Evolutionary conservation across 106 monocot genomes (phyloP), one percentile per base, ranked within the genome.

Genomic region (Phalaenopsis equestris): DNA sequence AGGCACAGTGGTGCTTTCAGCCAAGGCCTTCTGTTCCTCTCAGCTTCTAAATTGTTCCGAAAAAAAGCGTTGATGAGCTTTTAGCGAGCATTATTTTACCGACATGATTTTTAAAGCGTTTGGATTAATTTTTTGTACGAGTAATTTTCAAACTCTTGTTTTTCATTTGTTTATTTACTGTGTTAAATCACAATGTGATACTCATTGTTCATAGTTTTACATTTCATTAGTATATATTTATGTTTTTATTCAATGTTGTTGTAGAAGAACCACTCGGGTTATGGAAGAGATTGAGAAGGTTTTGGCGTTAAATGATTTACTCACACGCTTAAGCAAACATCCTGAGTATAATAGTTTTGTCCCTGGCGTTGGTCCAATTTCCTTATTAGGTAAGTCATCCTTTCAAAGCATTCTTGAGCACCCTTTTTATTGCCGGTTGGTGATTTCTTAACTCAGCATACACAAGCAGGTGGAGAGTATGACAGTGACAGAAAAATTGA

Each of bases 331-430:
- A 57, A 91, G 85, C 67, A 86, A 91, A 43, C 98, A 94, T 87
- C 83, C 89, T 80, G 91, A 91, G 81, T 85, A 83, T 76, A 83
- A 73, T 42, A 78, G 72, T 77, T 94, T 98, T 82, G 90, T 90
- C 55, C 89, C 81, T 37, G 98, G 98, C 17, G 55, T 98, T 86
- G 94, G 88, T 36, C 94, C 94, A 72, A 36, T 98, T 81, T 98
- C 92, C 76, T 78, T 96, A 72, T 49, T 91, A 82, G 98, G 98
- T 98, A 87, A 12, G 68, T 14, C 16, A 55, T 56, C 46, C 39
- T 19, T 23, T 61, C 1, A 14, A 4, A 56, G 3, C 21, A 10
- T 67, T 67, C 14, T 68, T 61, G 15, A 30, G 45, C 61, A 19
- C 11, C 24, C 23, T 6, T 76, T 76, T 36, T 10, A 30, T 24